Evolutionary conservation across 345 rosid genomes (phyloP).

Genomic region (Linum tenue): DNA sequence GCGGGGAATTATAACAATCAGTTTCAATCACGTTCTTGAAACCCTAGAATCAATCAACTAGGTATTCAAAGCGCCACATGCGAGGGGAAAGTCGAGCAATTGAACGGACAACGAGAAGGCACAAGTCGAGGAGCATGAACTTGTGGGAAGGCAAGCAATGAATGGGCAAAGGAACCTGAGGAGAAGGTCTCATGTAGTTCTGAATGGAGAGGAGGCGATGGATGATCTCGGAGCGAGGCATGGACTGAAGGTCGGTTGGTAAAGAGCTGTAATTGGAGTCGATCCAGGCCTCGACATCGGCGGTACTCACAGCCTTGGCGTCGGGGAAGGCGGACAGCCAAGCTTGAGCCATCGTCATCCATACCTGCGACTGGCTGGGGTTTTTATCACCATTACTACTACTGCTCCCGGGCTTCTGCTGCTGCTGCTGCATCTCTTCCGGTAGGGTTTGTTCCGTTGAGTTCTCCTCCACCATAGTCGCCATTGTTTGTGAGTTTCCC

Average conservation of each 20-base stretch:
- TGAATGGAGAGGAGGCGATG: conserved; percentile 75
- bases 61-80: too few relatives aligned
- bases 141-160: too few relatives aligned
- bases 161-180: conserved; percentile 23
- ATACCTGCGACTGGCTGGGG: conserved; percentile 62
- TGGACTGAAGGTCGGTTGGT: conserved; percentile 67
- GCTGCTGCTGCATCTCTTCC: conserved; percentile 4
- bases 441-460: conserved; percentile 14
- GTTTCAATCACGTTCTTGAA: not conserved
- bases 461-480: conserved; percentile 6
- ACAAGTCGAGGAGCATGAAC: too few relatives aligned
- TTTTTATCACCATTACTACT: conserved; percentile 8
- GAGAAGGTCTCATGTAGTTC: conserved; percentile 54
- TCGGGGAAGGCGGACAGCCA: conserved; percentile 85
- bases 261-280: conserved; percentile 54
- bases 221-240: conserved; percentile 70
- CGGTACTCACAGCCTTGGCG: conserved; percentile 52
- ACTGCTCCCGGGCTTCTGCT: not conserved
- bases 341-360: conserved; percentile 86
- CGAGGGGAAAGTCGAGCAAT: too few relatives aligned
- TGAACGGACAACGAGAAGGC: too few relatives aligned
- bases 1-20: not conserved
- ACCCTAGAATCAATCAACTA: not conserved
- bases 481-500: not conserved
- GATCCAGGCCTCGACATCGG: conserved; percentile 82